A percentile compares a stretch with the other conserved stretches of the same genome.
Evolutionary conservation across 2,329 filamentous ascomycete species (phyloP).

Genomic region (Nannizzia gypsea): DNA sequence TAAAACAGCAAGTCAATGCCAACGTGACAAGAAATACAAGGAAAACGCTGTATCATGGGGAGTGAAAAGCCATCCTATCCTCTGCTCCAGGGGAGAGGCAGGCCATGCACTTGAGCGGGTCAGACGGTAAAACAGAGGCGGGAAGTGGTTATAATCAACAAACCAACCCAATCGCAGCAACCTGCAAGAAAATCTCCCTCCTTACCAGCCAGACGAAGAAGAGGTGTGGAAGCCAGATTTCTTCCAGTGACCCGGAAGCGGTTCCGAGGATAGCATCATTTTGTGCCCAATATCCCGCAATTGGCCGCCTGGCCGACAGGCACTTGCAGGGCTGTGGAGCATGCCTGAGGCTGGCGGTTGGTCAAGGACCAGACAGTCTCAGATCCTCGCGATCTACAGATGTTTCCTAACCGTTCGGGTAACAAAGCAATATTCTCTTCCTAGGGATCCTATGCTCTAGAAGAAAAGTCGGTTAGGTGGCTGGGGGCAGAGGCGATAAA

Average conservation of each 20-base stretch:
- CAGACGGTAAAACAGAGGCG: not conserved
- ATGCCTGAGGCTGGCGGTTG: conserved; percentile 1
- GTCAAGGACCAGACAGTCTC: conserved; percentile 1
- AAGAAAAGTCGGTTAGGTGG: not conserved
- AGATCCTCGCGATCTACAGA: not conserved
- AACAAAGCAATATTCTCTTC: not conserved
- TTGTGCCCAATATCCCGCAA: conserved; percentile 7
- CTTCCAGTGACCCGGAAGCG: not conserved
- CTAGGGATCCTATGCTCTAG: not conserved
- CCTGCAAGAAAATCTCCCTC: not conserved
- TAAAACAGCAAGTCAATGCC: not conserved
- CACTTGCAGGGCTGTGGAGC: conserved; percentile 6
- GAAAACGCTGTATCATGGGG: not conserved
- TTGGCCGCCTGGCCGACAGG: conserved; percentile 4
- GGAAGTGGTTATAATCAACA: not conserved
- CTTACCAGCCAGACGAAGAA: not conserved
- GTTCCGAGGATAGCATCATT: conserved; percentile 2
- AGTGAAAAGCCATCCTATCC: not conserved
- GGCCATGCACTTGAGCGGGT: not conserved
- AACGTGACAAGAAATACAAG: not conserved
- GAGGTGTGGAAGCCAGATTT: not conserved
- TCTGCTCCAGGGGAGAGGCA: not conserved
- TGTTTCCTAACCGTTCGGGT: not conserved
- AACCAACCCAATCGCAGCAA: not conserved
- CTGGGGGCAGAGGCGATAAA: not conserved